Evolutionary conservation across 108 stramenopile genomes (phyloP).

Genomic region (Discostella pseudostelligera): DNA sequence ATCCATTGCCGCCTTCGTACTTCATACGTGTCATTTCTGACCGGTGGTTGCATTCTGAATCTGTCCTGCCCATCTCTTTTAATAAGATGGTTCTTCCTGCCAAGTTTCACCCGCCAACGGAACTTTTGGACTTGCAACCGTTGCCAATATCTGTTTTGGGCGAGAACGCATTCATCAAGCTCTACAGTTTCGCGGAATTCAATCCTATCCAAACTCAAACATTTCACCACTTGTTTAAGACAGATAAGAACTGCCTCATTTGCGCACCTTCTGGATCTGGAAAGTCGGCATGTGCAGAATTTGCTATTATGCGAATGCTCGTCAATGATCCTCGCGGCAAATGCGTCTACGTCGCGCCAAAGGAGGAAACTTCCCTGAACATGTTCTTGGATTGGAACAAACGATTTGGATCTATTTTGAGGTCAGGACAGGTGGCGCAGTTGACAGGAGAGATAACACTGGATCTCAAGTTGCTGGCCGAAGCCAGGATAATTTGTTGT

Average conservation of each 20-base stretch:
- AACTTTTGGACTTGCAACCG: slow-evolving; percentile 96
- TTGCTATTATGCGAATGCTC: slow-evolving; percentile 94
- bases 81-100: slow-evolving; percentile 94
- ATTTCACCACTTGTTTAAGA: slow-evolving; percentile 93
- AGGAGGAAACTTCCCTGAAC: slow-evolving; percentile 79
- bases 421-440: slow-evolving; percentile 59
- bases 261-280: slow-evolving; percentile 96
- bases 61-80: slow-evolving; percentile 93
- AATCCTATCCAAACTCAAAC: slow-evolving; percentile 99
- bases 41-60: slow-evolving; percentile 94
- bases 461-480: slow-evolving; percentile 80
- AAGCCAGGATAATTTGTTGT: slow-evolving; percentile 78
- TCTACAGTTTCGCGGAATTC: slow-evolving; percentile 80
- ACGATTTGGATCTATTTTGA: slow-evolving; percentile 76
- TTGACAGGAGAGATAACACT: slow-evolving; percentile 90
- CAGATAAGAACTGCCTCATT: slow-evolving; percentile 88
- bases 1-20: slow-evolving; percentile 96
- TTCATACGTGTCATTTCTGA: slow-evolving; percentile 94
- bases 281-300: slow-evolving; percentile 88
- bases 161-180: slow-evolving; percentile 66
- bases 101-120: slow-evolving; percentile 95
- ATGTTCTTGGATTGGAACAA: slow-evolving; percentile 70
- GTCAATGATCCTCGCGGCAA: slow-evolving; percentile 70
- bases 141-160: slow-evolving; percentile 84
- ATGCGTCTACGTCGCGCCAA: slow-evolving; percentile 93